Base-by-base conservation (phyloP, 306 rosid species). In the Casuarina cunninghamiana region DNA sequence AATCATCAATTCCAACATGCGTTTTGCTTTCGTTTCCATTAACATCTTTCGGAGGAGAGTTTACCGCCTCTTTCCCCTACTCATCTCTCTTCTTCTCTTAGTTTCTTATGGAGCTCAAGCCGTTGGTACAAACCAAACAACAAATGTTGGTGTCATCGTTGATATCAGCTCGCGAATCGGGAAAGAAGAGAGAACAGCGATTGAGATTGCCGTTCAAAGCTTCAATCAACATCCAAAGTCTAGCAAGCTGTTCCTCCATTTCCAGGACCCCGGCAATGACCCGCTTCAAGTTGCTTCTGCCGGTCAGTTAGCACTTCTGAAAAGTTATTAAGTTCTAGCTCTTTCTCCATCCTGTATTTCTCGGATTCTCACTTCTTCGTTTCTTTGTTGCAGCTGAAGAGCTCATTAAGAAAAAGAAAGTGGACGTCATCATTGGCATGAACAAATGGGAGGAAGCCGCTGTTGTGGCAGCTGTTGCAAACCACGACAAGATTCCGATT, bases 361-460 rank as follows among this genome's bases (percentile, higher is more conserved):
- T 19, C 32, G 3, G 17, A 55, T 26, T 63, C 42, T 66, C 57
- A 10, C 38, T 73, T 66, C 55, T n/a, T n/a, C n/a, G n/a, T n/a
- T n/a, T n/a, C n/a, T n/a, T n/a, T 77, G 19, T 5, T 87, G 76
- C 82, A 87, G 91, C 87, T 78, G 79, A 84, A 69, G 78, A 87
- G 45, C 58, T 87, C 15, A 85, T 84, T 65, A 71, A 75, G 10
- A 50, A 87, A 51, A 77, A 75, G 45, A 83, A 82, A 50, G 87
- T 87, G 15, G 0, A 85, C 61, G 84, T 74, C 3, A 50, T 89
- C 10, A 46, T 89, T 78, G 91, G 89, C 76, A 82, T 87, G 88
- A 86, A 83, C 11, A 80, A 81, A 61, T 87, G 93, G 93, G 78
- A 78, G 54, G 93, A 87, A 87, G 88, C 88, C 70, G 78, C 88